phyloP scores from a whole-genome alignment of 345 rosid genomes.

The Kernera saxatilis region DNA sequence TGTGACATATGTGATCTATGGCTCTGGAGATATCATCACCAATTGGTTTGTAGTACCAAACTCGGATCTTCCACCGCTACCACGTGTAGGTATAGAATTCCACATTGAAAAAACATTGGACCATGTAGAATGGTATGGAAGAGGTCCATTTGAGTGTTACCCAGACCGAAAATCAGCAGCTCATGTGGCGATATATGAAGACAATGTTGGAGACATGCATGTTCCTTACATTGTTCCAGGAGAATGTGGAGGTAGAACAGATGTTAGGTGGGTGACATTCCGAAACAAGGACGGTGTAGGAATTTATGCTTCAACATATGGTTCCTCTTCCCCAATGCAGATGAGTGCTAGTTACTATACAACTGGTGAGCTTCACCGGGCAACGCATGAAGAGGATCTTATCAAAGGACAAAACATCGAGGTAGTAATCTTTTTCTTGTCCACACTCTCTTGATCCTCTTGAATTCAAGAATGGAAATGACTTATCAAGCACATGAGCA shows the following conservation, averaged over 20 bases:
- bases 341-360: conserved; percentile 86
- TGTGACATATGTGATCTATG: conserved; percentile 51
- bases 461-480: background rate
- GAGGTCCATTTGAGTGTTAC: conserved; percentile 97
- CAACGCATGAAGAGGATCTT: conserved; percentile 71
- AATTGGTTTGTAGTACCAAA: conserved; percentile 59
- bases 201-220: conserved; percentile 66
- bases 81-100: conserved; percentile 83
- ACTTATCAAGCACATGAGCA: background rate
- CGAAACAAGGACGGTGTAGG: conserved; percentile 66
- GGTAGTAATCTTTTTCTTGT: conserved; percentile 37
- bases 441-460: background rate
- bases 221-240: conserved; percentile 96
- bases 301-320: conserved; percentile 72
- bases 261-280: conserved; percentile 92
- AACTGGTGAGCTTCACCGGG: conserved; percentile 60
- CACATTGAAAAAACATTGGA: conserved; percentile 66
- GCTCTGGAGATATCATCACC: conserved; percentile 73
- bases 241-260: conserved; percentile 85
- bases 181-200: conserved; percentile 62
- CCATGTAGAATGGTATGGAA: conserved; percentile 76
- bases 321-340: conserved; percentile 82
- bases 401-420: conserved; percentile 60
- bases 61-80: conserved; percentile 78
- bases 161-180: conserved; percentile 98